Evolutionary conservation across 1,284 basidiomycete species (phyloP), one percentile per base, ranked within the genome.

Genomic region (Ustilago bromivora): DNA sequence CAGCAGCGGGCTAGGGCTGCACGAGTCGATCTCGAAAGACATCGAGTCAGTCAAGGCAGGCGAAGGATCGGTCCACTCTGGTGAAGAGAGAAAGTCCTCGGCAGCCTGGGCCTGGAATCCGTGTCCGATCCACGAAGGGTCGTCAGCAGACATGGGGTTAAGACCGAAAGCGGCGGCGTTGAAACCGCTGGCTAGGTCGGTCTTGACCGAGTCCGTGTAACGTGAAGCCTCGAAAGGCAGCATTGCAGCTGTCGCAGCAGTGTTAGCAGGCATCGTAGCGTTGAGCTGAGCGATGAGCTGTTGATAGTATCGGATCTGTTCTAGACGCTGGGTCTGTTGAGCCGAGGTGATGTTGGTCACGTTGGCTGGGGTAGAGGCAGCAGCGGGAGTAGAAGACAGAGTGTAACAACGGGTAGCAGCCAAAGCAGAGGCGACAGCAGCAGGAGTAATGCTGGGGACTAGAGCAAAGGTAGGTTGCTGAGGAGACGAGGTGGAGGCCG

Each of bases 41-140:
- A 81, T 74, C 62, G 79, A 72, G 71, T 80, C 79, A 53, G 82
- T 81, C 47, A 83, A 68, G 54, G 80, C 79, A 52, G 82, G 82
- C 61, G 79, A 81, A 19, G 80, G 80, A 61, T 83, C 82, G n/a
- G 80, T 81, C 78, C 78, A 81, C 41, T 80, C 75, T 57, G 80
- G 80, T 55, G 77, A 79, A 61, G 74, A 74, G 67, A 80, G 77
- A 67, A 80, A 77, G 78, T 81, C 80, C 60, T 80, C 80, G 58
- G 60, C 71, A 61, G 64, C 70, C 53, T 69, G 64, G 28, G 70
- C 75, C 70, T 77, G 75, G 64, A 77, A 77, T 66, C 75, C 75
- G 69, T 77, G 75, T 72, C 75, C 75, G 67, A 77, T 77, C 75
- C 75, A 77, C 57, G 75, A 77, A 51, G 75, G 75, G 70, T 77